Evolutionary conservation across 2,329 filamentous ascomycete species (phyloP).

Genomic region (Colletotrichum sp.): DNA sequence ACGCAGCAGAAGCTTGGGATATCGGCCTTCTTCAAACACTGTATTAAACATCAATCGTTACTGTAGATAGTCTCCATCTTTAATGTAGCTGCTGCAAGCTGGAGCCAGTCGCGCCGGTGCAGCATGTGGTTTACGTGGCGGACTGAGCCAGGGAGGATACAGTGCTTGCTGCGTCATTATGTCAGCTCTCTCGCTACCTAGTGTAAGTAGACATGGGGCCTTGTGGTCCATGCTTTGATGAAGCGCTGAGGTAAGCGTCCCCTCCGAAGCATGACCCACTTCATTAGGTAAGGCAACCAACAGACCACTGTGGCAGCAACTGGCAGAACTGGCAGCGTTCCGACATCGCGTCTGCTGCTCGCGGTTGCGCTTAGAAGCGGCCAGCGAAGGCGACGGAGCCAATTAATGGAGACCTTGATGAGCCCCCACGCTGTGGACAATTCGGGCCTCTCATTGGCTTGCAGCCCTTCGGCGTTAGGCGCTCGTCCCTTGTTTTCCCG

Average conservation of each 20-base stretch:
- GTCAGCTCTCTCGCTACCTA: not conserved
- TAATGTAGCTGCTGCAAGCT: constrained; percentile 7
- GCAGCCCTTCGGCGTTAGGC: not conserved
- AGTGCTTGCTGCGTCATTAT: not conserved
- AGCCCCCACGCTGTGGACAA: not conserved
- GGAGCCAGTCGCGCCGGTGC: not conserved
- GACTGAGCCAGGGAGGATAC: not conserved
- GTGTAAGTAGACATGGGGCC: not conserved
- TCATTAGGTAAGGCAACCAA: not conserved
- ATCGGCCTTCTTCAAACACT: not conserved
- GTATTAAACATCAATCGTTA: not conserved
- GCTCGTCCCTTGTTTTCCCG: constrained; percentile 17
- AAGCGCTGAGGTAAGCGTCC: not conserved
- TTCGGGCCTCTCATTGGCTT: not conserved
- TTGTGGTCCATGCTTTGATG: not conserved
- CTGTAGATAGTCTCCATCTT: not conserved
- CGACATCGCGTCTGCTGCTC: not conserved
- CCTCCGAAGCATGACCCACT: not conserved
- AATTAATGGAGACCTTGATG: not conserved
- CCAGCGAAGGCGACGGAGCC: not conserved
- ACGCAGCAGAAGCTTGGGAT: not conserved
- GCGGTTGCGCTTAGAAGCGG: not conserved
- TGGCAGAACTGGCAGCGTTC: not conserved
- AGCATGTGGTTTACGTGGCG: constrained; percentile 19
- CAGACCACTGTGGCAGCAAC: not conserved